Evolutionary conservation across 768 basidiomycete species (phyloP).

Genomic region (Heimioporus sp.): DNA sequence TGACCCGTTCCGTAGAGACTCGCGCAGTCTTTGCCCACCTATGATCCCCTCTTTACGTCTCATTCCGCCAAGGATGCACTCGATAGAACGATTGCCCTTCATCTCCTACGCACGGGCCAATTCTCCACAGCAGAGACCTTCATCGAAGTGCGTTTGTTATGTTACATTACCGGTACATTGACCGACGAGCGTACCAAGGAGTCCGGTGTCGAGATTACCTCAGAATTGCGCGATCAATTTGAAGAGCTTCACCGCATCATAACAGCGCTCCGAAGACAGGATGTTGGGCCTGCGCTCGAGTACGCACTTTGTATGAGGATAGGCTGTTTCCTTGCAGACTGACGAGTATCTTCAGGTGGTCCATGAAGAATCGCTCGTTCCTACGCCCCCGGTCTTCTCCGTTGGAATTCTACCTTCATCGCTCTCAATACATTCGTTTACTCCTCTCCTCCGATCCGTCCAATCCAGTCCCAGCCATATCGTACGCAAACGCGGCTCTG

Average conservation of each 20-base stretch:
- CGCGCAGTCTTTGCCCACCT: slow-evolving; percentile 58
- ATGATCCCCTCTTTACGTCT: slow-evolving; percentile 65
- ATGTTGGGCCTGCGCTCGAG: slow-evolving; percentile 78
- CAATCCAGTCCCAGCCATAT: slow-evolving; percentile 56
- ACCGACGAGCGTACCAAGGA: slow-evolving; percentile 46
- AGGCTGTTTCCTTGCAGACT: background rate
- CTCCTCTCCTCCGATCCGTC: slow-evolving; percentile 63
- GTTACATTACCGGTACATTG: background rate
- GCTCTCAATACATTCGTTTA: slow-evolving; percentile 84
- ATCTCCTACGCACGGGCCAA: slow-evolving; percentile 79
- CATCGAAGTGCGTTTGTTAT: slow-evolving; percentile 49
- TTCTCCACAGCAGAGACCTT: slow-evolving; percentile 77
- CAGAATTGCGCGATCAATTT: slow-evolving; percentile 54
- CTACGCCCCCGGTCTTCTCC: slow-evolving; percentile 70
- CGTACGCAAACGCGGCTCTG: slow-evolving; percentile 71
- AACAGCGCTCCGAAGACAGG: slow-evolving; percentile 58
- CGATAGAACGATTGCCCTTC: slow-evolving; percentile 68
- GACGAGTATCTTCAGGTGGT: slow-evolving; percentile 62
- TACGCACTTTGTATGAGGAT: slow-evolving; percentile 34
- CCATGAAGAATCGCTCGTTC: slow-evolving; percentile 59
- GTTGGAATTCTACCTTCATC: slow-evolving; percentile 87
- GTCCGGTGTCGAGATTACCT: slow-evolving; percentile 54
- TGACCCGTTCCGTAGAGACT: slow-evolving; percentile 48
- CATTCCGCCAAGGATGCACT: slow-evolving; percentile 56
- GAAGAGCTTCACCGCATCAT: slow-evolving; percentile 71